Evolutionary conservation across 192 early-diverging fungal species (phyloP).

Genomic region (Funneliformis mosseae): DNA sequence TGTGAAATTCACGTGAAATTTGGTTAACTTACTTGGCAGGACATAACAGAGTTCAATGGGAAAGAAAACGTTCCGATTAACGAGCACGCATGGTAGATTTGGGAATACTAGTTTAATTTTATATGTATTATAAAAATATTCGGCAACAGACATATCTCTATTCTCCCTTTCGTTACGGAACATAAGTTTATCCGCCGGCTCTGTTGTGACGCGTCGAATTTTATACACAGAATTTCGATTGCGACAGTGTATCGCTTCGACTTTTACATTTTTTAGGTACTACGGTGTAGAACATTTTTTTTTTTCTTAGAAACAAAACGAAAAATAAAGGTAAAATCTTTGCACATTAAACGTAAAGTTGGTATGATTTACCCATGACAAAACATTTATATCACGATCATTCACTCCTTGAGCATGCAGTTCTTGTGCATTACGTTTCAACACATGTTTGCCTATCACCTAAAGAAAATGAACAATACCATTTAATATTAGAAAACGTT

Average conservation of each 20-base stretch:
- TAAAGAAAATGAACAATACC: background rate
- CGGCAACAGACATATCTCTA: background rate
- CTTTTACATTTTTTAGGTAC: background rate
- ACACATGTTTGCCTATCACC: background rate
- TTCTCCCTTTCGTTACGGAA: background rate
- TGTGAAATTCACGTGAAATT: background rate
- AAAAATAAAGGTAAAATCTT: too few relatives aligned
- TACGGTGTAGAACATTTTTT: background rate
- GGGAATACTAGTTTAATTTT: background rate
- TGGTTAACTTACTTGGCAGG: background rate
- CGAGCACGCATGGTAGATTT: constrained; percentile 9
- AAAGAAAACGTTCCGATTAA: background rate
- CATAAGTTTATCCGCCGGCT: background rate
- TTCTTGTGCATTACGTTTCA: background rate
- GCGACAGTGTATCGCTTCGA: background rate
- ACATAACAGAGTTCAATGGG: background rate
- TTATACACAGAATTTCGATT: background rate
- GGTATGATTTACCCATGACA: background rate
- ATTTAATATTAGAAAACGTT: background rate
- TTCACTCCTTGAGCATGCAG: background rate
- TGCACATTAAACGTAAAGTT: too few relatives aligned
- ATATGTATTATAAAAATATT: constrained; percentile 9
- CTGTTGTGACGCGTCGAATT: background rate
- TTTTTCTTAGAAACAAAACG: too few relatives aligned
- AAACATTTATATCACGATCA: background rate